phyloP scores from a whole-genome alignment of 2,329 filamentous ascomycete species.

The Neofusicoccum sp. region DNA sequence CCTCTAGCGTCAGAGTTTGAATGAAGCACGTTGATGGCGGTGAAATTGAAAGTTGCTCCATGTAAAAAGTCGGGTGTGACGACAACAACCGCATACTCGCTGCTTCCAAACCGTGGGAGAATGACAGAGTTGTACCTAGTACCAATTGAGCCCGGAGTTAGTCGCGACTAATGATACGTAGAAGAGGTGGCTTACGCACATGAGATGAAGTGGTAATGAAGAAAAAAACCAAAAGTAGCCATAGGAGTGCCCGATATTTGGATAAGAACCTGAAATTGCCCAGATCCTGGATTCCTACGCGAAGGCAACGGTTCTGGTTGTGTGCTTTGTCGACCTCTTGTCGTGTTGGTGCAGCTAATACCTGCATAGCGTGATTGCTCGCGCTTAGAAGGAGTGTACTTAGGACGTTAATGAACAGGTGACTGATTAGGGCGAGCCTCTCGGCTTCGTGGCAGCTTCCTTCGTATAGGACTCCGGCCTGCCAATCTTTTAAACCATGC shows the following conservation, averaged over 20 bases:
- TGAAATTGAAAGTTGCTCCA: background rate
- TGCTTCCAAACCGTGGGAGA: background rate
- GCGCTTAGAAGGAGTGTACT: slow-evolving; percentile 45
- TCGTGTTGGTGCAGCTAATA: slow-evolving; percentile 18
- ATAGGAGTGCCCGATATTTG: background rate
- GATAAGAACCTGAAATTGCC: background rate
- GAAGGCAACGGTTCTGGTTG: background rate
- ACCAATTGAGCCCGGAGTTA: no score
- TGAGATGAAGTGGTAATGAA: background rate
- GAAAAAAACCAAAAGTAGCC: background rate
- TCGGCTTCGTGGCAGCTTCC: background rate
- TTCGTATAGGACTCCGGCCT: background rate
- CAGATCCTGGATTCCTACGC: background rate
- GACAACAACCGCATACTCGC: background rate
- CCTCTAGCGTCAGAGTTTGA: background rate
- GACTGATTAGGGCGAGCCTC: slow-evolving; percentile 21
- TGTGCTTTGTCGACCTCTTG: slow-evolving; percentile 16
- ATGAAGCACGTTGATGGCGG: background rate
- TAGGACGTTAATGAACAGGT: slow-evolving; percentile 49
- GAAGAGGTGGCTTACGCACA: no score
- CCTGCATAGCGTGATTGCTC: slow-evolving; percentile 35
- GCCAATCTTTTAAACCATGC: background rate
- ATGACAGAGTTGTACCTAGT: background rate
- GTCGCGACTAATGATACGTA: no score
- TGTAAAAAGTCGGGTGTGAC: background rate